Base-by-base conservation (phyloP, 768 basidiomycete genomes). In the Panus rudis region DNA sequence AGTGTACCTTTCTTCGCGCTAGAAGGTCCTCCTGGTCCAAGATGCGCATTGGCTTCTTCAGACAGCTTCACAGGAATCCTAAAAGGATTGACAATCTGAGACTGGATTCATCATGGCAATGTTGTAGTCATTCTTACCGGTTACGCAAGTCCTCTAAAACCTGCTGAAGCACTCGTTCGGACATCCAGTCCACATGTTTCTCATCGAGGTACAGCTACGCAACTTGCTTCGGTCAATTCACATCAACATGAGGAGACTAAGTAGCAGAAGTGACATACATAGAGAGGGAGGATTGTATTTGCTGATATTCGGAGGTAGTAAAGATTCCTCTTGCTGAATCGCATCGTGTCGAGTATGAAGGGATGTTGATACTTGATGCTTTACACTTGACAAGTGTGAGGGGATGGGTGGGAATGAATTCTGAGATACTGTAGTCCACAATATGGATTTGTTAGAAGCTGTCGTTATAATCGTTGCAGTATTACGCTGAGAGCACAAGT, bases 161-260 rank as follows among this genome's bases (percentile, higher is more conserved):
- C 52, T 79, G 76, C 55, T 92, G 90, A 2, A 94, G 67, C 31
- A 85, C 71, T 20, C 63, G 53, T 53, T 94, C 91, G 5, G 84
- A 79, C 91, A 96, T 94, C 92, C 92, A 96, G 43, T 79, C 72
- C 13, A 87, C 63, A 66, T 96, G 92, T 10, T 78, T 75, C 50
- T 89, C 88, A 56, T 96, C 92, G 22, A 96, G 76, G 61, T 92
- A 93, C 4, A 92, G 64, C 82, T 85, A 48, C 41, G 30, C 6
- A 39, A 8, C n/a, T n/a, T n/a, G n/a, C n/a, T n/a, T n/a, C 14
- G 13, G 31, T 34, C 25, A n/a, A 24, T 12, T 13, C 20, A 11
- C 3, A 19, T 20, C n/a, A 13, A 17, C 10, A n/a, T 30, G 19
- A 17, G 43, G 19, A 39, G 21, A n/a, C 13, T 40, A 47, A 16